Conservation (phyloP, 495 filamentous ascomycete genomes). For the Neurospora sp. region DNA sequence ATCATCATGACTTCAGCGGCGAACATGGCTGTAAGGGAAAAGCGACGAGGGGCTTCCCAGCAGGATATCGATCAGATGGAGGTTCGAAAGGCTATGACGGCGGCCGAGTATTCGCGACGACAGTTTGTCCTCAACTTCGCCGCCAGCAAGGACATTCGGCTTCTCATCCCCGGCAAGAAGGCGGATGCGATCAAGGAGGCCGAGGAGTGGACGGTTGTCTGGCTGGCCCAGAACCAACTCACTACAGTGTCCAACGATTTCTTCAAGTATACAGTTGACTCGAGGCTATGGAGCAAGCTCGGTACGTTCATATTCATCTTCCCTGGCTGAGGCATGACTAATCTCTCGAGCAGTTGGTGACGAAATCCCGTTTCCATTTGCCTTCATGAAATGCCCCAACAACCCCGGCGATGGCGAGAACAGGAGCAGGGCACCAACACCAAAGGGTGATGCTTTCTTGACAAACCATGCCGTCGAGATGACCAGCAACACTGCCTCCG, state of each 20-base stretch:
- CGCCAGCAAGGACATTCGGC: conserved; percentile 16
- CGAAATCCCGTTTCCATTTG: conserved; percentile 17
- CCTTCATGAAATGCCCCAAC: conserved; percentile 15
- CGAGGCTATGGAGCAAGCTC: conserved; percentile 13
- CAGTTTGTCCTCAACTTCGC: conserved; percentile 26
- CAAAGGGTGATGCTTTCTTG: conserved; percentile 2
- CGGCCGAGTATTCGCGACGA: conserved; percentile 21
- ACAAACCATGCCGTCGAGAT: background rate
- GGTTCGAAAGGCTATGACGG: conserved; percentile 20
- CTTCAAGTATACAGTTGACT: conserved; percentile 23
- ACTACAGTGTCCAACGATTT: conserved; percentile 15
- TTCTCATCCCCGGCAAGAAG: conserved; percentile 23
- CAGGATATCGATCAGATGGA: conserved; percentile 19
- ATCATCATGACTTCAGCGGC: conserved; percentile 14
- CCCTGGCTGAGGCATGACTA: background rate
- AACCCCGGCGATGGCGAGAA: background rate
- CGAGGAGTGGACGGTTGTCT: conserved; percentile 18
- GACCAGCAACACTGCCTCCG: background rate
- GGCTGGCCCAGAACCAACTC: conserved; percentile 15
- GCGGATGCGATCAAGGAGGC: conserved; percentile 20
- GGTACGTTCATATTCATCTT: conserved; percentile 5
- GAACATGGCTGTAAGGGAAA: conserved; percentile 20
- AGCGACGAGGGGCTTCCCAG: conserved; percentile 11
- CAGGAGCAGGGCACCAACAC: background rate
- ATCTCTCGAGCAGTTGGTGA: conserved; percentile 12